Conservation (phyloP, 2,329 filamentous ascomycete species). For the Fusarium chuoi region DNA sequence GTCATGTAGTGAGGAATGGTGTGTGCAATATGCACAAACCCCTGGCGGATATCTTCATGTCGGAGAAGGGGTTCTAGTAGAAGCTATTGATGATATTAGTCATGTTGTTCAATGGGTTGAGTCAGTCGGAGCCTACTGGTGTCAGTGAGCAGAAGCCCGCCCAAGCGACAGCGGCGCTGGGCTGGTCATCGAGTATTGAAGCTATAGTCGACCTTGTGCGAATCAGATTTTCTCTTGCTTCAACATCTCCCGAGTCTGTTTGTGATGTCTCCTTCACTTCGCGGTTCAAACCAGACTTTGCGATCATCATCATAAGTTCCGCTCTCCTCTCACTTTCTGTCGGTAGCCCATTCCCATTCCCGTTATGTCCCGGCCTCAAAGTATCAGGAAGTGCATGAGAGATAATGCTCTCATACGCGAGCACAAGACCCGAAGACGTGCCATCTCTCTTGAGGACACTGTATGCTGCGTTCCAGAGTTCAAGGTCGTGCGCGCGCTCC, state of each 20-base stretch:
- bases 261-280: constrained; percentile 39
- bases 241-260: constrained; percentile 43
- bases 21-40: constrained; percentile 47
- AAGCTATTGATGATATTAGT: constrained; percentile 39
- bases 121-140: constrained; percentile 44
- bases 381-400: constrained; percentile 49
- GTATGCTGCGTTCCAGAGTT: constrained; percentile 51
- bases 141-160: constrained; percentile 52
- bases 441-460: constrained; percentile 46
- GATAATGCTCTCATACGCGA: constrained; percentile 51
- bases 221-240: constrained; percentile 45
- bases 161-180: constrained; percentile 49
- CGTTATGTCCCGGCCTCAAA: constrained; percentile 46
- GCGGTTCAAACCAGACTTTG: constrained; percentile 45
- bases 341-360: constrained; percentile 36
- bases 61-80: constrained; percentile 50
- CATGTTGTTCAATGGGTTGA: background rate
- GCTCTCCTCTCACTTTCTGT: constrained; percentile 42
- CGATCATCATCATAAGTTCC: constrained; percentile 46
- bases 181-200: constrained; percentile 40
- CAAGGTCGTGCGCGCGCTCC: constrained; percentile 38
- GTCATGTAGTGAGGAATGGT: constrained; percentile 51
- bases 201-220: constrained; percentile 44
- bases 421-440: constrained; percentile 46
- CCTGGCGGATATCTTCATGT: constrained; percentile 45